Evolutionary conservation across 2,329 filamentous ascomycete genomes (phyloP), one percentile per base, ranked within the genome.

Genomic region (Lanzia echinophila): DNA sequence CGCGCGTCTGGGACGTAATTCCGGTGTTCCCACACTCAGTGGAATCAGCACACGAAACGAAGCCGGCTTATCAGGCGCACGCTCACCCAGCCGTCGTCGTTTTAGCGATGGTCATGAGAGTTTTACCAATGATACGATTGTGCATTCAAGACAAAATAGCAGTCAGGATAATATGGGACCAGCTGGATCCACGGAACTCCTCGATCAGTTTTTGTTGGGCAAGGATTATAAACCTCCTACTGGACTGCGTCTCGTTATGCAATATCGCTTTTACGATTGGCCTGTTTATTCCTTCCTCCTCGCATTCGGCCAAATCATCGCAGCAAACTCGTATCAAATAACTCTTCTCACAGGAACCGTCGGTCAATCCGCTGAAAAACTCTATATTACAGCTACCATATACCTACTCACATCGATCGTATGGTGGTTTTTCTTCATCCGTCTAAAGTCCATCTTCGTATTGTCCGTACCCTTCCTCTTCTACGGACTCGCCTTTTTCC

Each of bases 271-370:
- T 51, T 78, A 78, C n/a, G 79, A 83, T 61, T 85, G 82, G 81
- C 82, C 82, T 0, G 64, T 84, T 6, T 85, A 85, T 65, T 77
- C 79, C 3, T 73, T 84, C 56, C 72, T 85, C 45, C 74, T 85
- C 17, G 80, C 80, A 8, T 72, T 62, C 41, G 79, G 79, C 20
- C 82, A 85, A 62, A 79, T 85, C 56, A 78, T 85, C 47, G 79
- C 82, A 1, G 79, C 81, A 54, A 85, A 84, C 67, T 84, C 81
- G 0, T 85, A 85, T 67, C 83, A 86, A 63, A 81, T 86, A 63
- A 84, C 82, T 0, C 73, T 87, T n/a, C 73, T 87, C 19, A 82
- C 81, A 0, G 83, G 83, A 17, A 77, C 82, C 60, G 73, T 81
- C 19, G 82, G 79, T 53, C 75, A 85, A 64, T 75, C 76, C 2